Percentiles rank a stretch among this genome's conserved stretches.
Evolutionary conservation across 306 rosid genomes (phyloP).

Genomic region (Crotalaria pallida): DNA sequence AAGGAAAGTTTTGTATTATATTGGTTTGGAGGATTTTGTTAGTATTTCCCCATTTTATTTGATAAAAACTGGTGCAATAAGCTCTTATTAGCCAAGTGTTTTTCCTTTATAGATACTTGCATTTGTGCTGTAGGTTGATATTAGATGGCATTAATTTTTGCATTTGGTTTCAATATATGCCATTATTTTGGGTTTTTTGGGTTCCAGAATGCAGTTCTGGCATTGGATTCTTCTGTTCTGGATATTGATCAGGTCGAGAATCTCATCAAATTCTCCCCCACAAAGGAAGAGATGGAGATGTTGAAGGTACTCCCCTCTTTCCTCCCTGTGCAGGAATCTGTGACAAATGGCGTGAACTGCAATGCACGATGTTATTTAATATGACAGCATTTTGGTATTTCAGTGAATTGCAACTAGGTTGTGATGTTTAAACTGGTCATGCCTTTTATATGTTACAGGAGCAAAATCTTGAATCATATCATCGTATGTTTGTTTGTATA

Average conservation of each 20-base stretch:
- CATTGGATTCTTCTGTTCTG: constrained; percentile 39
- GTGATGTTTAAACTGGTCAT: neutral
- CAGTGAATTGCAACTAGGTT: constrained; percentile 14
- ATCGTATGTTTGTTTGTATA: neutral
- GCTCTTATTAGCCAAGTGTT: neutral
- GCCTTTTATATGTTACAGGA: neutral
- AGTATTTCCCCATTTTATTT: neutral
- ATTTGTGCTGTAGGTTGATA: neutral
- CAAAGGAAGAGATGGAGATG: constrained; percentile 94
- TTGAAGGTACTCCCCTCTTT: constrained; percentile 51
- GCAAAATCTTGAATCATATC: neutral
- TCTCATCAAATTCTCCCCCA: constrained; percentile 94
- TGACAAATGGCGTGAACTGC: neutral
- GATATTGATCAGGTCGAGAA: constrained; percentile 82
- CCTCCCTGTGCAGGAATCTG: neutral
- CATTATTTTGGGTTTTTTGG: constrained; percentile 12
- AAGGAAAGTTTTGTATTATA: neutral
- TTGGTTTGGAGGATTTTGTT: neutral
- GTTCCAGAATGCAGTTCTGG: constrained; percentile 62
- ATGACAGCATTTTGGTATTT: constrained; percentile 1
- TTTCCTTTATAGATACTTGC: neutral
- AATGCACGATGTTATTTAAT: constrained; percentile 1
- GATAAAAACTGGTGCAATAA: neutral
- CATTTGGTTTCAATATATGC: neutral
- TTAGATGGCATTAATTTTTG: neutral